A percentile compares a stretch with the other conserved stretches of the same genome.
phyloP scores from a whole-genome alignment of 2,329 filamentous ascomycete genomes.

The Fusarium sp. region DNA sequence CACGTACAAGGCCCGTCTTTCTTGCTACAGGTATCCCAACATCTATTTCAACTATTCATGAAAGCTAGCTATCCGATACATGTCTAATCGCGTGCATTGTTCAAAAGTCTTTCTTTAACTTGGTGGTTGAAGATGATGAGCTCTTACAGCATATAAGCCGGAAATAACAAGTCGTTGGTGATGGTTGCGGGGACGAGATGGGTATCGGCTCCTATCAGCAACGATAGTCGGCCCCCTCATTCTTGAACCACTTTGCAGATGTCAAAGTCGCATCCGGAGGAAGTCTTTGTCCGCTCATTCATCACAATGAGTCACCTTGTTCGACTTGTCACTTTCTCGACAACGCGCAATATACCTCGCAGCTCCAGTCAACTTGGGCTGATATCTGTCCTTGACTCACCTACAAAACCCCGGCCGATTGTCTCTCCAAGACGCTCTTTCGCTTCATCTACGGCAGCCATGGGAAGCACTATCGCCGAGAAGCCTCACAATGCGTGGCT shows the following conservation, averaged over 20 bases:
- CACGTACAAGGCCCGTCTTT: no score
- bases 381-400: neutral
- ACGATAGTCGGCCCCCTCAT: constrained; percentile 24
- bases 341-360: constrained; percentile 6
- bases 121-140: no score
- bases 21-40: no score
- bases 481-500: constrained; percentile 48
- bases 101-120: no score
- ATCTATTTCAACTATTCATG: no score
- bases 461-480: constrained; percentile 29
- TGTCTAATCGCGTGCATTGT: no score
- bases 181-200: constrained; percentile 20
- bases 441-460: constrained; percentile 16
- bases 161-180: constrained; percentile 6
- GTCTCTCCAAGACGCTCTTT: constrained; percentile 15
- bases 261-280: constrained; percentile 14
- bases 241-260: neutral
- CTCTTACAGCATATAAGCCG: neutral
- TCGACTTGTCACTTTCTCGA: constrained; percentile 11
- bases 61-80: no score
- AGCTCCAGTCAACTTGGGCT: neutral
- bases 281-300: constrained; percentile 5
- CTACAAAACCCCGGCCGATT: neutral
- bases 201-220: constrained; percentile 21
- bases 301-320: constrained; percentile 17